A percentile compares a stretch with the other conserved stretches of the same genome.
Conservation (phyloP, 1,284 basidiomycete genomes). For the Boletus subluridellus region DNA sequence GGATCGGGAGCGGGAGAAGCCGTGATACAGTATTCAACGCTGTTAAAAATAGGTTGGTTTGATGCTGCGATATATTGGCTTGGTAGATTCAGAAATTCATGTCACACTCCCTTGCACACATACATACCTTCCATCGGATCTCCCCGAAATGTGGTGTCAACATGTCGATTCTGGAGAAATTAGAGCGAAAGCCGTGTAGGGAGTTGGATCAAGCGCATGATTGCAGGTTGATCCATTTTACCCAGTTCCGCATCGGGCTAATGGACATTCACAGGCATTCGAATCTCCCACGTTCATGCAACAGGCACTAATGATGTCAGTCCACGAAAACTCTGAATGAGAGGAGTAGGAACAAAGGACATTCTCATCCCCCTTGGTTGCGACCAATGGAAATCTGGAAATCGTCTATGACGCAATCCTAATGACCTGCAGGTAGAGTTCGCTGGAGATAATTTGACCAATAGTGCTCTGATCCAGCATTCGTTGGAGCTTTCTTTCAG, state of each 20-base stretch:
- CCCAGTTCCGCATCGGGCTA: not conserved
- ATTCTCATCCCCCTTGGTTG: not conserved
- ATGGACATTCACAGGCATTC: not conserved
- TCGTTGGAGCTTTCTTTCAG: conserved; percentile 16
- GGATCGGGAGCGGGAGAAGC: not conserved
- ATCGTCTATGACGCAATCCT: conserved; percentile 2
- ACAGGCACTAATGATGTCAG: conserved; percentile 11
- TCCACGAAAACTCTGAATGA: not conserved
- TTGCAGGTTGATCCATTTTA: not conserved
- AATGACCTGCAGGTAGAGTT: conserved; percentile 1
- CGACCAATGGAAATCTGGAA: conserved; percentile 1
- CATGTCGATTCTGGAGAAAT: not conserved
- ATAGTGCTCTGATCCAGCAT: not conserved
- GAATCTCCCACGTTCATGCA: conserved; percentile 14
- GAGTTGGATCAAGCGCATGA: not conserved
- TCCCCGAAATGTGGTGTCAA: not conserved
- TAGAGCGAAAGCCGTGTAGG: not conserved
- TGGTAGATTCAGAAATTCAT: no score
- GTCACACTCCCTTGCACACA: not conserved
- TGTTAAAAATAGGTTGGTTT: no score
- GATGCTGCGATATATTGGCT: no score
- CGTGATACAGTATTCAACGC: no score
- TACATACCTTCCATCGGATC: not conserved
- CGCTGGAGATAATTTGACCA: not conserved
- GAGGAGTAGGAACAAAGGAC: conserved; percentile 13